Conservation (phyloP, 352 stramenopile species). For the Aphanomyces stellatus region DNA sequence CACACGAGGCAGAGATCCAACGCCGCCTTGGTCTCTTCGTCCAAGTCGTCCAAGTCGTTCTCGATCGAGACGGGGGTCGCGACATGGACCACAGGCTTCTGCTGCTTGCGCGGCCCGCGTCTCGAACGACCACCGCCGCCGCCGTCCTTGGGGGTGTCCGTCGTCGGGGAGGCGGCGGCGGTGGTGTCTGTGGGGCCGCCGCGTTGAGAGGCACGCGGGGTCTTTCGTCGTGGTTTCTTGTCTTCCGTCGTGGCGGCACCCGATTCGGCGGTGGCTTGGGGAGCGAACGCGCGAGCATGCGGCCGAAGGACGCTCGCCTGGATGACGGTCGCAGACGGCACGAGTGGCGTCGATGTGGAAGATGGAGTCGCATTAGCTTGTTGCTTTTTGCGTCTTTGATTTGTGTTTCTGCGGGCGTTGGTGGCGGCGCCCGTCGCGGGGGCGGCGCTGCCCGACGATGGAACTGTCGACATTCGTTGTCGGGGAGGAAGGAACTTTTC, state of each 20-base stretch:
- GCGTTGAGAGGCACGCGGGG: too few relatives aligned
- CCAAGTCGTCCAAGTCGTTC: not conserved
- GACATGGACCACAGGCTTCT: not conserved
- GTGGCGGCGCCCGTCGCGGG: too few relatives aligned
- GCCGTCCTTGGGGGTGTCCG: not conserved
- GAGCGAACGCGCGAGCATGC: not conserved
- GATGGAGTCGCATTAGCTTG: too few relatives aligned
- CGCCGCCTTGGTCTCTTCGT: constrained; percentile 26
- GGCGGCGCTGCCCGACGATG: too few relatives aligned
- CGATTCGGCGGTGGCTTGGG: not conserved
- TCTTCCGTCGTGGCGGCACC: too few relatives aligned
- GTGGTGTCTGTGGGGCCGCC: not conserved
- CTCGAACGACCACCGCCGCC: not conserved
- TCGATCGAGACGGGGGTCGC: not conserved
- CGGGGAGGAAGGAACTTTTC: too few relatives aligned
- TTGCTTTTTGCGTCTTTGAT: too few relatives aligned
- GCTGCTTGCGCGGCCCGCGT: not conserved
- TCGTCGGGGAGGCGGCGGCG: not conserved
- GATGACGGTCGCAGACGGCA: not conserved
- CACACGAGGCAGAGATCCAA: constrained; percentile 53
- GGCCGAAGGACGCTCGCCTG: not conserved
- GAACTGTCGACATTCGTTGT: too few relatives aligned
- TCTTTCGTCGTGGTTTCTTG: too few relatives aligned
- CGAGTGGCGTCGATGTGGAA: too few relatives aligned
- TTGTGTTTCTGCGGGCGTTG: too few relatives aligned